Conservation (phyloP, 352 stramenopile species). For the Phytophthora citrophthora region DNA sequence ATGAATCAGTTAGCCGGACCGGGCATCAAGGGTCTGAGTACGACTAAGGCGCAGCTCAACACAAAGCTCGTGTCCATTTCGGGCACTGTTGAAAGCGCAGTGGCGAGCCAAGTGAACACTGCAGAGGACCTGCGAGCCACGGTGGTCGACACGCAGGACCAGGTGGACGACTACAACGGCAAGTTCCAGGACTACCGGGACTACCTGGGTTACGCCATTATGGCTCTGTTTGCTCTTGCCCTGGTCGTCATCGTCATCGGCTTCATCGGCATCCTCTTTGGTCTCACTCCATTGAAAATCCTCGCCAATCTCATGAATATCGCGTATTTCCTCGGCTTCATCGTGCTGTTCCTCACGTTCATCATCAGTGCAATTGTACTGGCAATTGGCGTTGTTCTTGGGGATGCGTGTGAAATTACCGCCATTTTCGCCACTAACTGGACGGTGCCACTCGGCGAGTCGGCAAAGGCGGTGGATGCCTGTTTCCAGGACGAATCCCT, state of each 20-base stretch:
- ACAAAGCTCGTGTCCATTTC: constrained; percentile 47
- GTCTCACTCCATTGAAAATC: constrained; percentile 61
- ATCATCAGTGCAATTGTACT: constrained; percentile 64
- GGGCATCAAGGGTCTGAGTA: constrained; percentile 40
- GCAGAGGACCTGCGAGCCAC: constrained; percentile 32
- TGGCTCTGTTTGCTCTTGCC: constrained; percentile 62
- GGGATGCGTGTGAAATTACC: constrained; percentile 67
- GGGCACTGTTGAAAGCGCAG: constrained; percentile 37
- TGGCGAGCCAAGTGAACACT: constrained; percentile 43
- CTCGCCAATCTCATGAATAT: constrained; percentile 79
- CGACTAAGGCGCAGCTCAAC: constrained; percentile 43
- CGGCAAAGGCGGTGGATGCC: constrained; percentile 56
- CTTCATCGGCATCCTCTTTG: constrained; percentile 72
- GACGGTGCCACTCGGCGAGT: constrained; percentile 57
- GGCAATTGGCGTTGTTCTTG: constrained; percentile 59
- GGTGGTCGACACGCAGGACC: constrained; percentile 34
- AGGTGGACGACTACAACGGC: constrained; percentile 41
- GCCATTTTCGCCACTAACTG: constrained; percentile 57
- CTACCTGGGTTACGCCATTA: constrained; percentile 45
- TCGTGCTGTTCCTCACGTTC: constrained; percentile 69
- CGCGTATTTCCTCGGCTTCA: constrained; percentile 73
- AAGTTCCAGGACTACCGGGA: constrained; percentile 54
- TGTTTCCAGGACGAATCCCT: constrained; percentile 73
- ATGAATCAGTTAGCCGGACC: constrained; percentile 47
- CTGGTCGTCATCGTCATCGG: constrained; percentile 61